phyloP scores from a whole-genome alignment of 164 flowering plant genomes.

The Berberis thunbergii region DNA sequence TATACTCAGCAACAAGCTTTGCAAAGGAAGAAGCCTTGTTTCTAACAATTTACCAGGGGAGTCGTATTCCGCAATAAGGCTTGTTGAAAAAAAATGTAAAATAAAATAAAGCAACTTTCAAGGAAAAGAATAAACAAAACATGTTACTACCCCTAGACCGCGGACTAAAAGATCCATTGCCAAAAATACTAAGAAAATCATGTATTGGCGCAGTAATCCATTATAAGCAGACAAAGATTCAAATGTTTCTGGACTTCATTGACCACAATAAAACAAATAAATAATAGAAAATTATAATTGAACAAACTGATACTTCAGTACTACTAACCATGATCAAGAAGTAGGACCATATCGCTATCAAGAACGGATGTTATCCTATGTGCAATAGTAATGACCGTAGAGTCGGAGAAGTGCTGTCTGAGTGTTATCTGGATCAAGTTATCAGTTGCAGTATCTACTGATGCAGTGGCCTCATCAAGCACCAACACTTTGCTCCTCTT shows the following conservation, averaged over 20 bases:
- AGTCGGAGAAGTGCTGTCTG: conserved; percentile 24
- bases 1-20: conserved; percentile 28
- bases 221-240: too few relatives aligned
- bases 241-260: too few relatives aligned
- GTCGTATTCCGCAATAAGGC: conserved; percentile 24
- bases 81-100: conserved; percentile 8
- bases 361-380: conserved; percentile 39
- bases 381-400: conserved; percentile 40
- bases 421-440: conserved; percentile 33
- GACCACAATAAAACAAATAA: too few relatives aligned
- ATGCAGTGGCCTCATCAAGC: conserved; percentile 80
- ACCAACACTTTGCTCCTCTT: conserved; percentile 52
- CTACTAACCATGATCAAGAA: conserved; percentile 25
- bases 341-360: conserved; percentile 31
- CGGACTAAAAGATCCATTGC: too few relatives aligned
- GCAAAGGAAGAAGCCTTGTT: conserved; percentile 21
- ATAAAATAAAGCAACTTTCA: not conserved
- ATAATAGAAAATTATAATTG: too few relatives aligned
- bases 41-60: conserved; percentile 24
- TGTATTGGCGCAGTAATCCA: too few relatives aligned
- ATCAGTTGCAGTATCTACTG: conserved; percentile 65
- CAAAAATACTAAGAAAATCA: too few relatives aligned
- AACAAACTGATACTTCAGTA: too few relatives aligned
- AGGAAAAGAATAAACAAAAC: not conserved
- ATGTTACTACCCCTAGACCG: not conserved